Conservation (phyloP, 2,329 filamentous ascomycete species). For the Chalaropsis thielavioides region DNA sequence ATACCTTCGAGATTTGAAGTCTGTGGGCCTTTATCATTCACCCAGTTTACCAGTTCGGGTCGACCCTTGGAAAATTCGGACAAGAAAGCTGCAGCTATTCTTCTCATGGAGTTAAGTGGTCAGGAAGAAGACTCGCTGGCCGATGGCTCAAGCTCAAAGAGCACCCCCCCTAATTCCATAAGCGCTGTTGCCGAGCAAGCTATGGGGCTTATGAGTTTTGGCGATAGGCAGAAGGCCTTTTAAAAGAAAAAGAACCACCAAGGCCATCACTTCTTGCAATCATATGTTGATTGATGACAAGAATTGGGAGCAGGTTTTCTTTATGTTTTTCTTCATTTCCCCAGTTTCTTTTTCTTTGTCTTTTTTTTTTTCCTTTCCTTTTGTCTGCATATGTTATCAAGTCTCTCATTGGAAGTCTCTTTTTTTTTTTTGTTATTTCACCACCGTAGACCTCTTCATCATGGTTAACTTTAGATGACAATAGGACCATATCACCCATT, state of each 20-base stretch:
- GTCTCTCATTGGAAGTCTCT: neutral
- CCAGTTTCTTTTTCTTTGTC: neutral
- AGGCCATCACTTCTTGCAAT: too few species aligned
- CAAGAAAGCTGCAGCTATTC: constrained; percentile 32
- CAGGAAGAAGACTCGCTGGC: constrained; percentile 23
- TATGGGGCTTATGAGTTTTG: constrained; percentile 25
- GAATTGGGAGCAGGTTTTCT: neutral
- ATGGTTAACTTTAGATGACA: neutral
- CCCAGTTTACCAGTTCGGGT: neutral
- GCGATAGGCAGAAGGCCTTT: constrained; percentile 10
- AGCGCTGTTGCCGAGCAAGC: constrained; percentile 26
- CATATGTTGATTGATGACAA: too few species aligned
- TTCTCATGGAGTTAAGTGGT: constrained; percentile 35
- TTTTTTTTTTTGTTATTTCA: constrained; percentile 7
- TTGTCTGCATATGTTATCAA: neutral
- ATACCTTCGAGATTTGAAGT: neutral
- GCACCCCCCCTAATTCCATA: neutral
- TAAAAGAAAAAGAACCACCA: neutral
- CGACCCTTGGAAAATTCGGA: constrained; percentile 22
- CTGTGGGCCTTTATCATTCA: neutral
- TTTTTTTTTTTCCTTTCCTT: neutral
- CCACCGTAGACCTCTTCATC: neutral
- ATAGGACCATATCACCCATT: neutral
- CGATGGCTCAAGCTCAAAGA: constrained; percentile 18
- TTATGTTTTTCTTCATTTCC: neutral